Evolutionary conservation across 140 eudicot genomes (phyloP).

Genomic region (Anethum foeniculum): DNA sequence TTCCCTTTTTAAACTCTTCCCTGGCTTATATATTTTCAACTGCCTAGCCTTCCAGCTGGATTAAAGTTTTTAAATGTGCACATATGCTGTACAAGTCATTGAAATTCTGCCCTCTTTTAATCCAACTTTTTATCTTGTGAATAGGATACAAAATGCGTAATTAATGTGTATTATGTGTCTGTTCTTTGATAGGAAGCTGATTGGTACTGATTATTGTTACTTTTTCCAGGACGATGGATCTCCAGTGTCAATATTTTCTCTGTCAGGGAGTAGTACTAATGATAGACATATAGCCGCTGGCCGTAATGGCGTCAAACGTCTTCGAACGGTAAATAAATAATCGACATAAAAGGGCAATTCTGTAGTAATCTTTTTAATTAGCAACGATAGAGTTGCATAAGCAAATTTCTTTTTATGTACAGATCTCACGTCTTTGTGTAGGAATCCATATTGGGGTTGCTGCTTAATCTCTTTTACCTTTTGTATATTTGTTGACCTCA

Average conservation of each 20-base stretch:
- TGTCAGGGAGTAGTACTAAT: conserved; percentile 71
- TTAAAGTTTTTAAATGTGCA: background rate
- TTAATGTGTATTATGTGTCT: background rate
- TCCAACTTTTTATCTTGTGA: background rate
- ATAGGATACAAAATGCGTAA: background rate
- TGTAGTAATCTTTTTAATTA: background rate
- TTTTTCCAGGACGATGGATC: conserved; percentile 81
- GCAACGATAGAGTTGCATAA: background rate
- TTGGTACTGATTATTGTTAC: conserved; percentile 7
- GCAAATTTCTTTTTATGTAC: background rate
- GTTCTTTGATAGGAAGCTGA: conserved; percentile 10
- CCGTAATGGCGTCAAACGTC: conserved; percentile 95
- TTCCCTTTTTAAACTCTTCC: background rate
- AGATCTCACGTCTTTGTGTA: background rate
- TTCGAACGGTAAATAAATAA: conserved; percentile 60
- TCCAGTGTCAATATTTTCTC: conserved; percentile 86
- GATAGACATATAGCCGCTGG: conserved; percentile 97
- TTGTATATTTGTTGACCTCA: background rate
- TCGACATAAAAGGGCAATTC: background rate
- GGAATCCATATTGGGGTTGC: background rate
- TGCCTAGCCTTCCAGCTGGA: background rate
- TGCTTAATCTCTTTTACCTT: background rate
- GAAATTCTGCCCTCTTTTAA: background rate
- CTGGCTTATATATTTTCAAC: background rate
- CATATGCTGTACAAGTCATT: background rate